Evolutionary conservation across 2,329 filamentous ascomycete genomes (phyloP).

Genomic region (Nemania sp.): DNA sequence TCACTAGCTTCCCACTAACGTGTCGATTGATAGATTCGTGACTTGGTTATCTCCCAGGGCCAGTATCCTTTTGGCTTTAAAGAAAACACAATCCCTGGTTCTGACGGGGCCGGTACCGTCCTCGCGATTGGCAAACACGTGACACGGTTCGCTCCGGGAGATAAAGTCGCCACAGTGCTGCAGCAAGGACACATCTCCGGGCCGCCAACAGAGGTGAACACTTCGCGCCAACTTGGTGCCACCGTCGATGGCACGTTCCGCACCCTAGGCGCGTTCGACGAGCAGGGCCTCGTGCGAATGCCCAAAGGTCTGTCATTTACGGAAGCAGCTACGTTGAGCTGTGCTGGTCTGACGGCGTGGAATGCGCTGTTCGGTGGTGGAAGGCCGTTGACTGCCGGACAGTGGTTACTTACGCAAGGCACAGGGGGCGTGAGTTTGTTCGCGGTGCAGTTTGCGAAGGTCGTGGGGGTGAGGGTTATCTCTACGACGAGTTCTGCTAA

Average conservation of each 20-base stretch:
- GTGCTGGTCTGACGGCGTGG: slow-evolving; percentile 64
- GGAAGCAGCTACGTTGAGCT: slow-evolving; percentile 63
- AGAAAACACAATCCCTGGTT: slow-evolving; percentile 49
- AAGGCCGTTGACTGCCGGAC: slow-evolving; percentile 49
- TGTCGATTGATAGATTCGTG: slow-evolving; percentile 40
- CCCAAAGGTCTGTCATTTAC: slow-evolving; percentile 61
- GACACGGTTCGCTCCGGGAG: slow-evolving; percentile 62
- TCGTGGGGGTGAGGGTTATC: slow-evolving; percentile 65
- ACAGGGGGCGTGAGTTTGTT: slow-evolving; percentile 56
- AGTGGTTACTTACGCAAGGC: slow-evolving; percentile 55
- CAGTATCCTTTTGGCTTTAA: slow-evolving; percentile 27
- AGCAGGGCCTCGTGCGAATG: slow-evolving; percentile 70
- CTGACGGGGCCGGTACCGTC: slow-evolving; percentile 65
- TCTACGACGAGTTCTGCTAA: slow-evolving; percentile 66
- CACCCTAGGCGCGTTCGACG: slow-evolving; percentile 48
- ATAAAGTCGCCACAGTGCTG: slow-evolving; percentile 59
- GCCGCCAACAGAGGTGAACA: slow-evolving; percentile 28
- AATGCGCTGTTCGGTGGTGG: slow-evolving; percentile 65
- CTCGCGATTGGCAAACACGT: slow-evolving; percentile 61
- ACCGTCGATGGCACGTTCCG: slow-evolving; percentile 51
- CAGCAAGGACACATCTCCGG: slow-evolving; percentile 44
- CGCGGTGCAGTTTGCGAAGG: slow-evolving; percentile 57
- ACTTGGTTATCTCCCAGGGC: slow-evolving; percentile 42
- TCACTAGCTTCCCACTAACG: slow-evolving; percentile 15
- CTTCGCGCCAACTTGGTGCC: slow-evolving; percentile 43